Base-by-base conservation (phyloP, 2,329 filamentous ascomycete genomes). In the Fusarium cyanostomum region DNA sequence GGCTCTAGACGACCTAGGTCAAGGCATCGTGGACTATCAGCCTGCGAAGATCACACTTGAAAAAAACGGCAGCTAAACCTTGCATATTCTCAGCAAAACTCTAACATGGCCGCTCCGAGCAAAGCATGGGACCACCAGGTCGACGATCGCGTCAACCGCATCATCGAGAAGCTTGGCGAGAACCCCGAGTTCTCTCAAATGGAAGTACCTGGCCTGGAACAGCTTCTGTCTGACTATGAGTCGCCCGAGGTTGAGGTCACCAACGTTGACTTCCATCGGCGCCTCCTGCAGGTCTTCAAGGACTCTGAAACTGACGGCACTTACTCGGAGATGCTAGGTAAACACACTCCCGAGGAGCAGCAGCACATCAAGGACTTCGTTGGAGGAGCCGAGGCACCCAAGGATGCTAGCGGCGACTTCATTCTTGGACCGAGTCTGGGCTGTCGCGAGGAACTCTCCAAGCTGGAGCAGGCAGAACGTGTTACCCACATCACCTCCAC, bases 251-350 rank as follows among this genome's bases (percentile, higher is more conserved):
- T 35, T 2, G 33, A 39, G 5, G 52, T 60, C 5, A 33, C 16
- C 7, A 11, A 39, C 11, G 56, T 48, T 12, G 56, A 60, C 5
- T 60, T 60, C n/a, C 33, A 46, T 8, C 52, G 52, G 5, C 34
- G 56, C 3, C 42, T 60, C 10, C 56, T 60, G 8, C 8, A 34
- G 13, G 37, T 52, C 24, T 60, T 60, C 31, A 35, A 54, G 21
- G 34, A 31, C 7, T 60, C 56, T 4, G 15, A 45, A 5, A 49
- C 53, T 15, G 48, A 44, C 6, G 45, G 35, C 6, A 46, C 53
- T 8, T 56, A 48, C 9, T 45, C 53, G 4, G 12, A 42, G 7
- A 48, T 49, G 11, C 31, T 52, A 7, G 33, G 15, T 2, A 10
- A 44, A n/a, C 28, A 48, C 11, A 45, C 41, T 5, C 3, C 8